These are phyloP conservation scores for Blastomyces gilchristii DNA, from an alignment of 2,329 filamentous ascomycete genomes.

Conservation along the genomic window DNA sequence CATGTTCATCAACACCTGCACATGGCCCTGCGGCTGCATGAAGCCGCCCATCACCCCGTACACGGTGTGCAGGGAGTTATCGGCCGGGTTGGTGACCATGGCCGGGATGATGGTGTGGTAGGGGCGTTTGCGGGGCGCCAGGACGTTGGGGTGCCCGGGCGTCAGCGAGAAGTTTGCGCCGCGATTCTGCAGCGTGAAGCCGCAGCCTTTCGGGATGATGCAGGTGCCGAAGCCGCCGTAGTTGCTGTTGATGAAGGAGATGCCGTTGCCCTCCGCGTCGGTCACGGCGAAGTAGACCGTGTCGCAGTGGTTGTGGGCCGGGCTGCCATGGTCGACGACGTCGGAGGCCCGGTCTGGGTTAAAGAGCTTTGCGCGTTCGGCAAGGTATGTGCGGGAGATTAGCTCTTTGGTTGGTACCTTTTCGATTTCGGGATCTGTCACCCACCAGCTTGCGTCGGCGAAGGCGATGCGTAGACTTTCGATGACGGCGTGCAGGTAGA, in stretches of 20 bases:
- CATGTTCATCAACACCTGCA: conserved; percentile 87
- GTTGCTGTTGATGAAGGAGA: conserved; percentile 94
- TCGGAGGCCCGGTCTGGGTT: conserved; percentile 43
- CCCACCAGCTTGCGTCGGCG: conserved; percentile 80
- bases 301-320: conserved; percentile 75
- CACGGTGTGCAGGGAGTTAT: conserved; percentile 67
- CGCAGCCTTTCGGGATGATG: conserved; percentile 76
- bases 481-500: conserved; percentile 77
- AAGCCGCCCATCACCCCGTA: conserved; percentile 98
- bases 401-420: conserved; percentile 61
- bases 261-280: conserved; percentile 74
- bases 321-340: conserved; percentile 61
- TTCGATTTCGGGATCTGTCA: conserved; percentile 67
- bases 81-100: conserved; percentile 66
- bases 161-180: conserved; percentile 72
- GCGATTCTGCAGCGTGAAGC: conserved; percentile 90
- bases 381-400: conserved; percentile 63
- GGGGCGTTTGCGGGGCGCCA: conserved; percentile 73
- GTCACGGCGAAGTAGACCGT: conserved; percentile 90
- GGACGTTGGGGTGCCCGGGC: conserved; percentile 62
- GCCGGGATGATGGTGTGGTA: conserved; percentile 98
- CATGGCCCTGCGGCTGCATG: conserved; percentile 95
- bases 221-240: conserved; percentile 75
- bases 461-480: conserved; percentile 84
- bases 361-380: conserved; percentile 56